These are phyloP conservation scores for Pleurostoma richardsiae DNA, from an alignment of 2,329 filamentous ascomycete genomes.

Conservation along the genomic window DNA sequence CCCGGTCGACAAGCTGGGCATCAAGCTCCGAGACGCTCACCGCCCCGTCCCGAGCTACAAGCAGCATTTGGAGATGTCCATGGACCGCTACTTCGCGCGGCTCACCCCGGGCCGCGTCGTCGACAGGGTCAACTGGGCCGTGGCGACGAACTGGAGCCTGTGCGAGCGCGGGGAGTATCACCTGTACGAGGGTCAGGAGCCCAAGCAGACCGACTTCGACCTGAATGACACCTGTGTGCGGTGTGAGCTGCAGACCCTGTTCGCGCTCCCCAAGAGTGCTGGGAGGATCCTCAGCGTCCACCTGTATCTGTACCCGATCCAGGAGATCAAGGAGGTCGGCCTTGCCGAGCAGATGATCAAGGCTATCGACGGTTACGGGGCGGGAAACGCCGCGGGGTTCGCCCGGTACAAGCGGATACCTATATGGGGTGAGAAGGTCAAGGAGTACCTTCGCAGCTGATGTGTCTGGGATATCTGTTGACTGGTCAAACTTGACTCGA, in stretches of 20 bases:
- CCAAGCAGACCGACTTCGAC: constrained; percentile 24
- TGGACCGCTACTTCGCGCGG: constrained; percentile 48
- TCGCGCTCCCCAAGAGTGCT: constrained; percentile 37
- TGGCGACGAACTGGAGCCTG: constrained; percentile 37
- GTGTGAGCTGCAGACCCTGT: constrained; percentile 47
- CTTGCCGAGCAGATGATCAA: neutral
- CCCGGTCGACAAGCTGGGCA: constrained; percentile 43
- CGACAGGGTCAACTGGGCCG: constrained; percentile 47
- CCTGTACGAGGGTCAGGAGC: constrained; percentile 19
- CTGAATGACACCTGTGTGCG: constrained; percentile 33
- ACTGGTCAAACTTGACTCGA: too few species aligned
- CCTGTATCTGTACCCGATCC: neutral
- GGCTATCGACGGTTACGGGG: neutral
- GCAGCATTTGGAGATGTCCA: constrained; percentile 44
- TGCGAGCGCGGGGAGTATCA: constrained; percentile 33
- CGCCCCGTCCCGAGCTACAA: constrained; percentile 47
- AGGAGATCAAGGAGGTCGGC: neutral
- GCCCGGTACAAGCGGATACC: neutral
- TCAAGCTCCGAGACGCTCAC: constrained; percentile 43
- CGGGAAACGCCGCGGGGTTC: neutral
- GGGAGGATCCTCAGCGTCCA: constrained; percentile 15
- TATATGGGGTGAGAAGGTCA: neutral
- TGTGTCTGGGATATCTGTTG: too few species aligned
- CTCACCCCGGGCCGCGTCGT: constrained; percentile 41
- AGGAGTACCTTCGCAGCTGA: neutral